These are phyloP conservation scores for Pseudomassariella vexata DNA, from an alignment of 2,329 filamentous ascomycete genomes.

Conservation along the genomic window DNA sequence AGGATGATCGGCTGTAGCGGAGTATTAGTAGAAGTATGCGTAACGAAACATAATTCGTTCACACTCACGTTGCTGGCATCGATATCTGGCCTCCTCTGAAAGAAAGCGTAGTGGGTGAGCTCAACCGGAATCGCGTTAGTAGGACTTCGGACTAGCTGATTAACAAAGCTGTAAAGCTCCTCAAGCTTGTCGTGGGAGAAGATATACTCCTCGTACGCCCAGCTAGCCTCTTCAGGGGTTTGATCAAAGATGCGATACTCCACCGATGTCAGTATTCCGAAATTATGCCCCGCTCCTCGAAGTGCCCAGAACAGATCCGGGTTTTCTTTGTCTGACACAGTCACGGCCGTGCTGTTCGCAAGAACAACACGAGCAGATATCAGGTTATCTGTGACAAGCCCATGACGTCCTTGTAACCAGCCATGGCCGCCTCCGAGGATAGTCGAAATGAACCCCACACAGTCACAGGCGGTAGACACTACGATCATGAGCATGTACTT, in stretches of 20 bases:
- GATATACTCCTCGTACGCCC: slow-evolving; percentile 6
- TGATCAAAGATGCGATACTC: slow-evolving; percentile 7
- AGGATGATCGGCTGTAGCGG: neutral
- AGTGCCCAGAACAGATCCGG: slow-evolving; percentile 52
- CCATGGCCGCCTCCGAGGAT: slow-evolving; percentile 39
- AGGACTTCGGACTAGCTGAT: too few relatives aligned
- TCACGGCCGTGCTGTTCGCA: slow-evolving; percentile 29
- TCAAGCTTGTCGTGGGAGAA: slow-evolving; percentile 11
- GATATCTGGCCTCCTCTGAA: neutral
- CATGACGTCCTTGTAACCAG: slow-evolving; percentile 33
- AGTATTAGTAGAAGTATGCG: too few relatives aligned
- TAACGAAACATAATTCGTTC: too few relatives aligned
- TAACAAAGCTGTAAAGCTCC: slow-evolving; percentile 4
- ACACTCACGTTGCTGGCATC: slow-evolving; percentile 4
- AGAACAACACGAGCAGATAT: slow-evolving; percentile 33
- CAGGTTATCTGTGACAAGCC: slow-evolving; percentile 35
- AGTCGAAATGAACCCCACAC: slow-evolving; percentile 39
- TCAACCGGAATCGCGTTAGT: too few relatives aligned
- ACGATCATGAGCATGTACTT: slow-evolving; percentile 4
- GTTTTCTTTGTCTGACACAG: slow-evolving; percentile 19
- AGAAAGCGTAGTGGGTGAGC: slow-evolving; percentile 5
- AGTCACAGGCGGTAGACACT: slow-evolving; percentile 48
- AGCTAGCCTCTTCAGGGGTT: slow-evolving; percentile 5
- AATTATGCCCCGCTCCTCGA: slow-evolving; percentile 26
- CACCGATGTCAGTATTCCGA: slow-evolving; percentile 7